phyloP scores from a whole-genome alignment of 768 basidiomycete species.

The Vararia minispora region DNA sequence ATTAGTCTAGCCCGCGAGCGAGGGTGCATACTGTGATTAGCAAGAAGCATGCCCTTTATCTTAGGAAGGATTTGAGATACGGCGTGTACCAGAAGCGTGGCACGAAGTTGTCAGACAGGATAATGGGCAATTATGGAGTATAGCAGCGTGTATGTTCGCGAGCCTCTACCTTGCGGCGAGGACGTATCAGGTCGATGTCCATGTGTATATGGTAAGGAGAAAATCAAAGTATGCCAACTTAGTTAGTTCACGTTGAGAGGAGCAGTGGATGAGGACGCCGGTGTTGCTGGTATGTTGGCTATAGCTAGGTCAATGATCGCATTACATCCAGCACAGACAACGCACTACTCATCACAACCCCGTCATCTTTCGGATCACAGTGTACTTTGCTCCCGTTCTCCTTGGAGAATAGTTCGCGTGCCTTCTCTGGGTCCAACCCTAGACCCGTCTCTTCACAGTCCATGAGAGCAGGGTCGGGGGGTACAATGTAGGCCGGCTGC shows the following conservation, averaged over 20 bases:
- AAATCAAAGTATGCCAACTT: conserved; percentile 5
- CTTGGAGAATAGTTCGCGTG: background rate
- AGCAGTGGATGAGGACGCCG: background rate
- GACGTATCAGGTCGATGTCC: too few relatives aligned
- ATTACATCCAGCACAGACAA: too few relatives aligned
- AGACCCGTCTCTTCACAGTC: conserved; percentile 2
- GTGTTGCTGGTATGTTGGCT: background rate
- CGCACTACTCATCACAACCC: too few relatives aligned
- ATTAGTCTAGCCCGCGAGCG: conserved; percentile 54
- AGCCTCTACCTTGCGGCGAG: too few relatives aligned
- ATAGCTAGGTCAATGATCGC: background rate
- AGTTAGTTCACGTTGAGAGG: background rate
- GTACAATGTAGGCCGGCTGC: conserved; percentile 11
- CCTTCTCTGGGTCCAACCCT: background rate
- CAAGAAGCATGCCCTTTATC: too few relatives aligned
- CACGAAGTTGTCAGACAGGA: background rate
- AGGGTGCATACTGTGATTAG: conserved; percentile 76
- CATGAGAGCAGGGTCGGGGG: conserved; percentile 13
- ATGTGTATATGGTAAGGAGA: background rate
- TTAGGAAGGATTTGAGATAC: background rate
- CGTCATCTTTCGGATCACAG: too few relatives aligned
- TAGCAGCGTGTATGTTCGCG: background rate
- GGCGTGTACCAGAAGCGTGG: conserved; percentile 1
- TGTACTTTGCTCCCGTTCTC: too few relatives aligned
- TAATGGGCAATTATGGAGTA: background rate